A percentile compares a stretch with the other conserved stretches of the same genome.
phyloP scores from a whole-genome alignment of 2,329 filamentous ascomycete genomes.

The Karstenula rhodostoma region DNA sequence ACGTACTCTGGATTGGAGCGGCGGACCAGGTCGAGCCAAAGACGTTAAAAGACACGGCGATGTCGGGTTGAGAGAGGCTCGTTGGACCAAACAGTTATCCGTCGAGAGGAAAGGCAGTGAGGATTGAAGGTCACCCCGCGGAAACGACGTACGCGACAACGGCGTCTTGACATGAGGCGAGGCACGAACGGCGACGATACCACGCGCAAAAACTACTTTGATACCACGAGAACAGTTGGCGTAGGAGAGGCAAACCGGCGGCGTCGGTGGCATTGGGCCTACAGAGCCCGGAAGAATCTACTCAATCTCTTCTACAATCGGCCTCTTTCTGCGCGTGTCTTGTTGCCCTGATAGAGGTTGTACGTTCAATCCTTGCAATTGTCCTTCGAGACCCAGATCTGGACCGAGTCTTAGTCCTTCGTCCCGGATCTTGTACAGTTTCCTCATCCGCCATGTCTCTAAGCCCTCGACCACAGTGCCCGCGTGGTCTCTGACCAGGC shows the following conservation, averaged over 20 bases:
- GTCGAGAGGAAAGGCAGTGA: conserved; percentile 1
- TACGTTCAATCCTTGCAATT: conserved; percentile 57
- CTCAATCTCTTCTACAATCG: conserved; percentile 67
- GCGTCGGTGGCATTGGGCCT: conserved; percentile 8
- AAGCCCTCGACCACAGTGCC: conserved; percentile 72
- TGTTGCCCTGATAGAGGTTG: conserved; percentile 36
- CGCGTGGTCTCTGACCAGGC: conserved; percentile 72
- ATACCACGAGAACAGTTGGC: conserved; percentile 25
- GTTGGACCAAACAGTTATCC: not conserved
- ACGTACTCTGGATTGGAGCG: conserved; percentile 88
- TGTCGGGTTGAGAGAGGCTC: conserved; percentile 48
- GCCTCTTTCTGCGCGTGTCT: conserved; percentile 50
- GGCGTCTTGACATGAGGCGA: not conserved
- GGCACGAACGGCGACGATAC: conserved; percentile 10
- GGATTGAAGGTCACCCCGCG: not conserved
- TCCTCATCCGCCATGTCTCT: conserved; percentile 67
- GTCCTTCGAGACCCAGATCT: conserved; percentile 43
- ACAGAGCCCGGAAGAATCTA: conserved; percentile 40
- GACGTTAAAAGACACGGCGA: conserved; percentile 50
- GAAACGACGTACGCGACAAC: not conserved
- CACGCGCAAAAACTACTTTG: conserved; percentile 17
- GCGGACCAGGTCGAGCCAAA: conserved; percentile 57
- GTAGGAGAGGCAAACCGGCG: conserved; percentile 18
- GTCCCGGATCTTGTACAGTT: conserved; percentile 53
- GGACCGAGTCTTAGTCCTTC: conserved; percentile 30